phyloP scores from a whole-genome alignment of 805 yeast species.

The Komagataella mondaviorum region DNA sequence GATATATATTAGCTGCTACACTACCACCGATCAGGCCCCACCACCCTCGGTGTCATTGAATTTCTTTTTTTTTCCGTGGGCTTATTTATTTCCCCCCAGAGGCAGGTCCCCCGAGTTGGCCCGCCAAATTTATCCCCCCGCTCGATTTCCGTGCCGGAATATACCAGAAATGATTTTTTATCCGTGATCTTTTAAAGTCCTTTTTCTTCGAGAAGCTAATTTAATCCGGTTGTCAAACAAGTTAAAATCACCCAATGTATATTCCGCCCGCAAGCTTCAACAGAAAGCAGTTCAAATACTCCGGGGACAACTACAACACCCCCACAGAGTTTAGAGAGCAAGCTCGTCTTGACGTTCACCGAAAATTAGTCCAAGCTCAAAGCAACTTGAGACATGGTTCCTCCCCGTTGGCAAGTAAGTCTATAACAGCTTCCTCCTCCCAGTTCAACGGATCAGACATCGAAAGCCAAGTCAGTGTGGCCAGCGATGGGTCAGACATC shows the following conservation, averaged over 20 bases:
- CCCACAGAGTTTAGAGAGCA: constrained; percentile 17
- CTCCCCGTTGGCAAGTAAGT: constrained; percentile 13
- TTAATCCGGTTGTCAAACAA: neutral
- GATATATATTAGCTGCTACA: neutral
- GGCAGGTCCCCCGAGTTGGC: neutral
- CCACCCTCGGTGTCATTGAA: neutral
- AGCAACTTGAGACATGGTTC: constrained; percentile 14
- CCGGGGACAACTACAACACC: constrained; percentile 11
- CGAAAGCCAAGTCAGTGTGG: neutral
- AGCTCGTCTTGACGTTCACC: constrained; percentile 19
- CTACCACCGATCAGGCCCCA: neutral
- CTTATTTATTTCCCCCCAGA: neutral
- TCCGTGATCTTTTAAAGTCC: neutral
- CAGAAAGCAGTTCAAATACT: neutral
- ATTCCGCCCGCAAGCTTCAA: neutral
- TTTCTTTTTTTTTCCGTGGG: neutral
- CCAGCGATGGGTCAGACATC: neutral
- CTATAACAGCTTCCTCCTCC: constrained; percentile 4
- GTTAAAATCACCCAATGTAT: neutral
- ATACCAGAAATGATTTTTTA: neutral
- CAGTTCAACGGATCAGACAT: neutral
- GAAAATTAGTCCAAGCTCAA: neutral
- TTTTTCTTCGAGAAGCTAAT: neutral
- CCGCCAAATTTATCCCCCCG: neutral
- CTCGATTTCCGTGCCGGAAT: neutral